phyloP scores from a whole-genome alignment of 2,329 filamentous ascomycete species.

The Westerdykella ornata region DNA sequence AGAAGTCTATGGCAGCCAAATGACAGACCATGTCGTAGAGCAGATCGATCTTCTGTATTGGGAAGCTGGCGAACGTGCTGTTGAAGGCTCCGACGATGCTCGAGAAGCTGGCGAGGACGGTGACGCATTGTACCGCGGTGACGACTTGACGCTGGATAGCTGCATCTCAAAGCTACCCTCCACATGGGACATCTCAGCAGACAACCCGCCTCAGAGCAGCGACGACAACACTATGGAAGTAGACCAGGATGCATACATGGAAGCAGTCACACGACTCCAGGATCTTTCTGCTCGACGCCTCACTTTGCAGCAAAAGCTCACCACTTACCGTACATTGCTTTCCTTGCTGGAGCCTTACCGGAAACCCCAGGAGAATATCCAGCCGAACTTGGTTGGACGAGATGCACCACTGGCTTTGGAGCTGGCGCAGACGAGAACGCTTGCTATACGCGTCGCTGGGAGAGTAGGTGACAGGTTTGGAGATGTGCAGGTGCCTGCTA shows the following conservation, averaged over 20 bases:
- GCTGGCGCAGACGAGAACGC: slow-evolving; percentile 58
- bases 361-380: slow-evolving; percentile 44
- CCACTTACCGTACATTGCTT: slow-evolving; percentile 46
- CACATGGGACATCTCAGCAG: slow-evolving; percentile 21
- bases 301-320: slow-evolving; percentile 42
- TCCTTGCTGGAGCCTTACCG: slow-evolving; percentile 49
- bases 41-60: slow-evolving; percentile 64
- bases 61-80: slow-evolving; percentile 38
- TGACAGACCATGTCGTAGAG: slow-evolving; percentile 64
- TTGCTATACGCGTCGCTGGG: slow-evolving; percentile 41
- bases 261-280: slow-evolving; percentile 43
- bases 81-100: slow-evolving; percentile 11
- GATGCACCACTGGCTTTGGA: slow-evolving; percentile 60
- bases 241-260: slow-evolving; percentile 29
- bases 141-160: slow-evolving; percentile 31
- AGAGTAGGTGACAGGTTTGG: slow-evolving; percentile 28
- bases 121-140: slow-evolving; percentile 25
- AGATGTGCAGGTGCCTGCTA: not conserved
- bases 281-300: slow-evolving; percentile 47
- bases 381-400: slow-evolving; percentile 60
- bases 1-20: slow-evolving; percentile 60
- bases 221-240: slow-evolving; percentile 6
- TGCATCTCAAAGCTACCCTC: slow-evolving; percentile 29
- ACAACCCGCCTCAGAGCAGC: slow-evolving; percentile 7
- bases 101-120: slow-evolving; percentile 15